Percentiles rank a stretch among this genome's conserved stretches.
phyloP scores from a whole-genome alignment of 306 rosid species.

The Glycine latifolia region DNA sequence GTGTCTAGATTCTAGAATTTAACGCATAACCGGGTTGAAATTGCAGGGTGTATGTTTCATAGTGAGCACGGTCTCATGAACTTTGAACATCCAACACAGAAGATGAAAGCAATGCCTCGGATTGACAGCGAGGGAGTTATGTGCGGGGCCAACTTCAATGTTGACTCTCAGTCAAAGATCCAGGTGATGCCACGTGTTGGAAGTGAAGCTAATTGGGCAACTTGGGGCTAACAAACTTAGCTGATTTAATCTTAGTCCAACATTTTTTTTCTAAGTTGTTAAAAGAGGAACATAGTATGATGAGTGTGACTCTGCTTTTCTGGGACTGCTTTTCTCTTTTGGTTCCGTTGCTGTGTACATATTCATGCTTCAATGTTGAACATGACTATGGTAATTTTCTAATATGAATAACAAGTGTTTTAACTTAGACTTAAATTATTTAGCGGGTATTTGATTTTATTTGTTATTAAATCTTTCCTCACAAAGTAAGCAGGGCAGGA shows the following conservation, averaged over 20 bases:
- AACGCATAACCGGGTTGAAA: slow-evolving; percentile 19
- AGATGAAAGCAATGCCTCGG: slow-evolving; percentile 95
- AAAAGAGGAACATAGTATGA: slow-evolving; percentile 19
- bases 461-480: neutral
- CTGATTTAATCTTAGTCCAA: slow-evolving; percentile 23
- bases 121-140: slow-evolving; percentile 89
- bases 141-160: slow-evolving; percentile 96
- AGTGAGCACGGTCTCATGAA: slow-evolving; percentile 77
- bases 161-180: slow-evolving; percentile 73
- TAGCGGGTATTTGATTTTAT: neutral
- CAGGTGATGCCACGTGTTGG: slow-evolving; percentile 93
- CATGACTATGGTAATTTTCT: slow-evolving; percentile 16
- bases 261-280: neutral
- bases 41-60: slow-evolving; percentile 91
- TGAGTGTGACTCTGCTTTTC: neutral
- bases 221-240: slow-evolving; percentile 61
- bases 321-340: neutral
- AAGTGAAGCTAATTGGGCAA: slow-evolving; percentile 92
- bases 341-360: slow-evolving; percentile 38
- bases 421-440: neutral
- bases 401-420: slow-evolving; percentile 14
- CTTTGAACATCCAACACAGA: slow-evolving; percentile 86
- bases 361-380: slow-evolving; percentile 34
- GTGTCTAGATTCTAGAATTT: neutral
- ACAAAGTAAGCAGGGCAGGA: neutral